Percentiles rank a stretch among this genome's conserved stretches.
Evolutionary conservation across 1,284 basidiomycete genomes (phyloP).

Genomic region (Bjerkandera adusta): DNA sequence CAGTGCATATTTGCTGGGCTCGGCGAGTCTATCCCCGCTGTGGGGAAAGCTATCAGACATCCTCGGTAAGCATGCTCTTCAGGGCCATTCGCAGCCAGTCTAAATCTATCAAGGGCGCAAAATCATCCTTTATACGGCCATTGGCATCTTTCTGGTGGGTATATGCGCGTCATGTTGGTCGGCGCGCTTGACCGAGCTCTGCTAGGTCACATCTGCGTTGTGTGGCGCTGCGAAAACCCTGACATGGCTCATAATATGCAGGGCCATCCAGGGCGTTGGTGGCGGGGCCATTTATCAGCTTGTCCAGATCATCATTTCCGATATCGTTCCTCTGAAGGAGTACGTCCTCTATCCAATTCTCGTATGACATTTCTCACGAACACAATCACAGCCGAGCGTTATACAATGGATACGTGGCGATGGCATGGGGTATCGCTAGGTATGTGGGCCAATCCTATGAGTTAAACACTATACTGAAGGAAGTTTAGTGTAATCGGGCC

Average conservation of each 20-base stretch:
- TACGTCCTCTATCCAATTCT: background rate
- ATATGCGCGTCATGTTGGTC: no score
- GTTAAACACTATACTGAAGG: constrained; percentile 1
- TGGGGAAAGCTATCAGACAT: constrained; percentile 72
- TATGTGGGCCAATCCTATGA: constrained; percentile 22
- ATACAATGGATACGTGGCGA: constrained; percentile 39
- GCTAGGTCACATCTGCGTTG: constrained; percentile 6
- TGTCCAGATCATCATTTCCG: constrained; percentile 32
- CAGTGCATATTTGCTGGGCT: constrained; percentile 66
- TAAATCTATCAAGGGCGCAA: constrained; percentile 2
- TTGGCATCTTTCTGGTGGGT: background rate
- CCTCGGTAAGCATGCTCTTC: constrained; percentile 26
- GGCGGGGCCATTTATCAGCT: constrained; percentile 1
- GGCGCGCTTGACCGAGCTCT: background rate
- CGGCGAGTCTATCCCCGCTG: constrained; percentile 59
- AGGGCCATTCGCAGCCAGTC: background rate
- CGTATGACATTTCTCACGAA: no score
- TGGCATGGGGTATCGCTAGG: constrained; percentile 51
- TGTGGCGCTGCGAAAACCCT: constrained; percentile 5
- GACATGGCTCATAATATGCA: constrained; percentile 8
- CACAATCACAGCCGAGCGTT: constrained; percentile 33
- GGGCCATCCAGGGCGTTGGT: constrained; percentile 9
- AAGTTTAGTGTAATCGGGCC: constrained; percentile 42
- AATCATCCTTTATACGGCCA: constrained; percentile 9
- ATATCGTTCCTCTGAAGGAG: constrained; percentile 27